Conservation (phyloP, 2,329 filamentous ascomycete genomes). For the Ophiostoma sp. region DNA sequence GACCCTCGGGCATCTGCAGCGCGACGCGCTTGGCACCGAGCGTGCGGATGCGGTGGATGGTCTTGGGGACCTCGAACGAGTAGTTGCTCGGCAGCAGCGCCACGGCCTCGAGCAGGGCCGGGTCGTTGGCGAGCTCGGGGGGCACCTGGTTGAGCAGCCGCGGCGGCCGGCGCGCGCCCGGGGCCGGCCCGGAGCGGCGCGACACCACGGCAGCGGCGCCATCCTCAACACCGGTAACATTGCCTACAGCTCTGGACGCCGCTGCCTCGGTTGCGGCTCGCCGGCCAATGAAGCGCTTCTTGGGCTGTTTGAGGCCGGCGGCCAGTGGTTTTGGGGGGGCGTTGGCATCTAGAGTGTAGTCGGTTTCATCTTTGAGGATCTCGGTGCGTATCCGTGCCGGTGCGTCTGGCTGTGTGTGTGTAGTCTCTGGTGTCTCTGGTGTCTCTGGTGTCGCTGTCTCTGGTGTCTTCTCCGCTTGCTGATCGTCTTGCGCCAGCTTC, state of each 20-base stretch:
- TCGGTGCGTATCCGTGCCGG: conserved; percentile 9
- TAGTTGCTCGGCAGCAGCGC: conserved; percentile 89
- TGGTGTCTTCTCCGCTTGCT: neutral
- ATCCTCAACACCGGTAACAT: conserved; percentile 42
- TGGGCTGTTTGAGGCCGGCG: conserved; percentile 62
- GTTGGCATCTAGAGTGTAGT: conserved; percentile 23
- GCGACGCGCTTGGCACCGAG: conserved; percentile 76
- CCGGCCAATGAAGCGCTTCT: conserved; percentile 85
- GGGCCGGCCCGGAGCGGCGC: neutral
- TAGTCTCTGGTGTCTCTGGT: neutral
- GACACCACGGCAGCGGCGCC: conserved; percentile 50
- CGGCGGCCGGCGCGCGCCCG: conserved; percentile 57
- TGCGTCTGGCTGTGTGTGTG: neutral
- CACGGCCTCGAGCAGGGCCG: conserved; percentile 81
- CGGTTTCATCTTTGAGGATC: conserved; percentile 13
- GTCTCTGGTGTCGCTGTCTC: neutral
- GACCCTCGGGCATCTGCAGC: conserved; percentile 93
- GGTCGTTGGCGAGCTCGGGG: conserved; percentile 75
- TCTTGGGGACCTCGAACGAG: conserved; percentile 97
- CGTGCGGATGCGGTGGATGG: conserved; percentile 85
- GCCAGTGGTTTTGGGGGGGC: conserved; percentile 35
- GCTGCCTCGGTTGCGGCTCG: conserved; percentile 63
- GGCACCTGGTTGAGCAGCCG: conserved; percentile 89
- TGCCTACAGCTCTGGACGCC: conserved; percentile 31
- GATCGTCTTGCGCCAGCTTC: conserved; percentile 30